A percentile compares a stretch with the other conserved stretches of the same genome.
Evolutionary conservation across 371 early-diverging fungal genomes (phyloP).

Genomic region (Mucor mucedo): DNA sequence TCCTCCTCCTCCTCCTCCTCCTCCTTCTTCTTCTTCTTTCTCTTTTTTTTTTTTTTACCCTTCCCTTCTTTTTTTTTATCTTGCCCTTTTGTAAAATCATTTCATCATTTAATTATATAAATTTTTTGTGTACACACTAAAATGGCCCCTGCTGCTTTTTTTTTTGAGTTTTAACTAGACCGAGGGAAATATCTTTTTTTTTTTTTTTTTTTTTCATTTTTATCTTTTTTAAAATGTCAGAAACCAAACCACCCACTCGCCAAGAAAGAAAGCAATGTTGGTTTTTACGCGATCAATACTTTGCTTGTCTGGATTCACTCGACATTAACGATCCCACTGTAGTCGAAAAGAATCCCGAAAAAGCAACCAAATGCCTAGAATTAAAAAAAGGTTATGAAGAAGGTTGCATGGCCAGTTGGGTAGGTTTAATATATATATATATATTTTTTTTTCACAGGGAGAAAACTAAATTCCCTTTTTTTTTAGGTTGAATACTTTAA

Average conservation of each 20-base stretch:
- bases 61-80: background rate
- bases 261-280: constrained; percentile 63
- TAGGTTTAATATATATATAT: constrained; percentile 25
- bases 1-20: background rate
- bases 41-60: background rate
- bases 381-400: constrained; percentile 53
- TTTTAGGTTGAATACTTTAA: constrained; percentile 56
- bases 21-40: too few species aligned
- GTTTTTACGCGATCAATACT: constrained; percentile 61
- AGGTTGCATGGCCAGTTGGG: constrained; percentile 60
- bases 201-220: constrained; percentile 20
- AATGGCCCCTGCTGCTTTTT: constrained; percentile 10
- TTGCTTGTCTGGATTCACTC: constrained; percentile 55
- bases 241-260: constrained; percentile 55
- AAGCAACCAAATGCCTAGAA: constrained; percentile 44
- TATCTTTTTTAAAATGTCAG: constrained; percentile 13
- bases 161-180: constrained; percentile 1
- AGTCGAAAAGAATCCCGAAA: constrained; percentile 55
- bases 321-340: constrained; percentile 53
- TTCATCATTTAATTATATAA: background rate
- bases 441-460: background rate
- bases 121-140: background rate
- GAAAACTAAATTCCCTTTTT: background rate
- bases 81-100: background rate
- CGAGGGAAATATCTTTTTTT: background rate